Evolutionary conservation across 352 stramenopile species (phyloP).

Genomic region (Phytophthora vignae): DNA sequence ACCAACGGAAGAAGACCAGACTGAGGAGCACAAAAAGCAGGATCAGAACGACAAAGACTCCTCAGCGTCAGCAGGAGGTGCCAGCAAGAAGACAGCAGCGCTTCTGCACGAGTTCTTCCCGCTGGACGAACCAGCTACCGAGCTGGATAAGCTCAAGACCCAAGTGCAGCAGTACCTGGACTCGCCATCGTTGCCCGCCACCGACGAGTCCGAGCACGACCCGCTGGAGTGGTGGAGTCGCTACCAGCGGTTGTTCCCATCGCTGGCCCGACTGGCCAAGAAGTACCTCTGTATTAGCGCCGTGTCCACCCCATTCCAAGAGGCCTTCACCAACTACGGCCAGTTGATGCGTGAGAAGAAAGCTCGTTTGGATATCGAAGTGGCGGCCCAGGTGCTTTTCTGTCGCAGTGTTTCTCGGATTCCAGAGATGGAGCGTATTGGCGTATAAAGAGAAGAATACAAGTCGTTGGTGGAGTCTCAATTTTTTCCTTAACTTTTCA

Average conservation of each 20-base stretch:
- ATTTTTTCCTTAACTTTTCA: too few species aligned
- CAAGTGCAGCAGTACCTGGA: slow-evolving; percentile 81
- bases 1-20: slow-evolving; percentile 18
- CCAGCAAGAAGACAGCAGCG: slow-evolving; percentile 35
- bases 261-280: slow-evolving; percentile 72
- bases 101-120: slow-evolving; percentile 75
- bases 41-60: slow-evolving; percentile 31
- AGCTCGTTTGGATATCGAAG: slow-evolving; percentile 77
- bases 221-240: slow-evolving; percentile 87
- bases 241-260: slow-evolving; percentile 74
- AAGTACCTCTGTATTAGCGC: slow-evolving; percentile 84
- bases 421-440: slow-evolving; percentile 87
- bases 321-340: slow-evolving; percentile 82
- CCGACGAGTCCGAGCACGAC: slow-evolving; percentile 77
- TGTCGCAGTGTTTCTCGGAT: slow-evolving; percentile 81
- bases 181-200: slow-evolving; percentile 67
- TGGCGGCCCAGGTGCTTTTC: slow-evolving; percentile 82
- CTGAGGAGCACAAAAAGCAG: slow-evolving; percentile 37
- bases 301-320: slow-evolving; percentile 76
- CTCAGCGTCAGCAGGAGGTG: neutral
- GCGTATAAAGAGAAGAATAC: slow-evolving; percentile 44
- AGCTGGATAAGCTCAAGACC: slow-evolving; percentile 66
- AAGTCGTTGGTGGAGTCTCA: too few species aligned
- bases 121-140: slow-evolving; percentile 56
- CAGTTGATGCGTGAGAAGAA: slow-evolving; percentile 85